Percentiles rank a stretch among this genome's conserved stretches.
phyloP scores from a whole-genome alignment of 78 protist genomes.

The Polysphondylium violaceum region DNA sequence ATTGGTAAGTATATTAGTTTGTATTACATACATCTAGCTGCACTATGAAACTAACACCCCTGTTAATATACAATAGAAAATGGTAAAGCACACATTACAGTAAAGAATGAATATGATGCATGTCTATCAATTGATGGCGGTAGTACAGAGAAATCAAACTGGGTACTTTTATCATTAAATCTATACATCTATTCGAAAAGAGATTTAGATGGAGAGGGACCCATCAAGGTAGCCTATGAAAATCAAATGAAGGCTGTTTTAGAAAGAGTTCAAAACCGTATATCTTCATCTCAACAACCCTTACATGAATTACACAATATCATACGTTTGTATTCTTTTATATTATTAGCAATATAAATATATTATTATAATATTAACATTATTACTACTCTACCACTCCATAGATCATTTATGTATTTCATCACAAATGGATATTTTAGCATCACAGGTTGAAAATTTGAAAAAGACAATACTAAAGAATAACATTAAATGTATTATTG shows the following conservation, averaged over 20 bases:
- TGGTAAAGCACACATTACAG: conserved; percentile 50
- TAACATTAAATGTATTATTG: conserved; percentile 43
- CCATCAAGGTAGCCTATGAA: conserved; percentile 49
- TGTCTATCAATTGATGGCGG: conserved; percentile 52
- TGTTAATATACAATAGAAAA: conserved; percentile 2
- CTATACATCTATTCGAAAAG: conserved; percentile 28
- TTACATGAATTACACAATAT: conserved; percentile 62
- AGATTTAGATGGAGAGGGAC: conserved; percentile 37
- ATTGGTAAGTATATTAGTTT: conserved; percentile 30
- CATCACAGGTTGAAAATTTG: conserved; percentile 47
- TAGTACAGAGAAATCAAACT: conserved; percentile 33
- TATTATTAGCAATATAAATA: not conserved
- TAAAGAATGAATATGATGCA: conserved; percentile 35
- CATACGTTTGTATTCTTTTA: conserved; percentile 26
- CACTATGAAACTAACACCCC: not conserved
- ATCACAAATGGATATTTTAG: conserved; percentile 41
- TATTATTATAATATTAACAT: not conserved
- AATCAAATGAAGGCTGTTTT: conserved; percentile 5
- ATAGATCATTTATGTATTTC: conserved; percentile 32
- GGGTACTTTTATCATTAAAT: conserved; percentile 32
- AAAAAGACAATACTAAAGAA: conserved; percentile 50
- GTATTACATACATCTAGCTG: not conserved
- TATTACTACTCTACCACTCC: not conserved
- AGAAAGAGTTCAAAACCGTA: conserved; percentile 55
- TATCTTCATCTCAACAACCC: conserved; percentile 22